These are phyloP conservation scores for Albatrellus ellisii DNA, from an alignment of 768 basidiomycete genomes.

Conservation along the genomic window DNA sequence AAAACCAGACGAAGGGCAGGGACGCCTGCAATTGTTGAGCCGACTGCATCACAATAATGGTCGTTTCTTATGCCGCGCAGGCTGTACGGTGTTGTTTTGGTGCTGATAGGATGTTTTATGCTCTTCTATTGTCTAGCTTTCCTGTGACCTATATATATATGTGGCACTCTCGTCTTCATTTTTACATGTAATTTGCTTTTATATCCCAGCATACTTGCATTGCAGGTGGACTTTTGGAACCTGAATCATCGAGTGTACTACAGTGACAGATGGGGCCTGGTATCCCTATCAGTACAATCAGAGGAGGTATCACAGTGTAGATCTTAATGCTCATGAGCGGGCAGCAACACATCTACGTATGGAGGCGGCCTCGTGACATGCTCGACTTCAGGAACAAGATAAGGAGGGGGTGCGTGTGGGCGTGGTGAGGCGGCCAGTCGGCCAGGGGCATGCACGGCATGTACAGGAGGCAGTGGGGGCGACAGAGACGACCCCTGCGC, in stretches of 20 bases:
- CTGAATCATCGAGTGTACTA: neutral
- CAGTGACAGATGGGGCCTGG: neutral
- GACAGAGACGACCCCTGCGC: conserved; percentile 14
- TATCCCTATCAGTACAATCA: neutral
- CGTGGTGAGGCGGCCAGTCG: conserved; percentile 29
- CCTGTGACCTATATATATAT: conserved; percentile 9
- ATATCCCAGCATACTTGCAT: conserved; percentile 5
- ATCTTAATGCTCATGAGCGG: conserved; percentile 6
- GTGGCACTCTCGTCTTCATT: conserved; percentile 8
- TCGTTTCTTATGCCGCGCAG: conserved; percentile 3
- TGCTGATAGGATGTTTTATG: conserved; percentile 2
- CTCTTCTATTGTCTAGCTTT: conserved; percentile 4
- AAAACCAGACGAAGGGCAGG: conserved; percentile 50
- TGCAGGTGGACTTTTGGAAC: conserved; percentile 13
- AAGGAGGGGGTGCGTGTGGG: conserved; percentile 35
- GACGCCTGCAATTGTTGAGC: conserved; percentile 74
- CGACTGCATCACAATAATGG: neutral
- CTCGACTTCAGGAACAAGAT: conserved; percentile 39
- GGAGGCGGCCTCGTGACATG: conserved; percentile 23
- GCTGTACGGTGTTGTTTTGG: neutral
- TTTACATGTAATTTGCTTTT: conserved; percentile 16
- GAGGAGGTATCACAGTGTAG: neutral
- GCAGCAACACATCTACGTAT: conserved; percentile 22
- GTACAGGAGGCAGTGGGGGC: conserved; percentile 12
- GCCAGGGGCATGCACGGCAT: no score